Conservation (phyloP, 805 yeast species). For the Jamesozyma jinghongensis region DNA sequence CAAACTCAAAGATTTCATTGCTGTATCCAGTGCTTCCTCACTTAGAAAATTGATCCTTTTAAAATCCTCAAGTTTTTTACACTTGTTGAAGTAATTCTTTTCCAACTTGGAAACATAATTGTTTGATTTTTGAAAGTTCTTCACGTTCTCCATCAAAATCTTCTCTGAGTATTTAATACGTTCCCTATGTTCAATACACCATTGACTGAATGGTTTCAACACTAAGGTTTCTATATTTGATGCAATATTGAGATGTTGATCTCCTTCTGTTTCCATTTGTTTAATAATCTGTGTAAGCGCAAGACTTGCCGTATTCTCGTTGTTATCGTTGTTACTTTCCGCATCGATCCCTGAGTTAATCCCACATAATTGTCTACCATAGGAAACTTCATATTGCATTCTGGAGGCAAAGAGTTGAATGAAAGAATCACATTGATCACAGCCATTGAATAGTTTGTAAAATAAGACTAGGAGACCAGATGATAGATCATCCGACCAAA, state of each 20-base stretch:
- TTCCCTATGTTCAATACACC: constrained; percentile 66
- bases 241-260: constrained; percentile 55
- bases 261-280: constrained; percentile 53
- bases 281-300: constrained; percentile 42
- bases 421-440: constrained; percentile 62
- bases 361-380: constrained; percentile 45
- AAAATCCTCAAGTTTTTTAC: constrained; percentile 62
- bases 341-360: constrained; percentile 18
- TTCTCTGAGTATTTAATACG: constrained; percentile 55
- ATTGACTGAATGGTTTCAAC: constrained; percentile 58
- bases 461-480: constrained; percentile 46
- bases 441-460: constrained; percentile 48
- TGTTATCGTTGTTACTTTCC: constrained; percentile 21
- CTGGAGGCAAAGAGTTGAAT: constrained; percentile 54
- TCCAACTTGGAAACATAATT: constrained; percentile 43
- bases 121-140: constrained; percentile 41
- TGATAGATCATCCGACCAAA: constrained; percentile 64
- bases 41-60: constrained; percentile 16
- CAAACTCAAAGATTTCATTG: constrained; percentile 18
- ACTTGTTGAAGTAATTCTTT: constrained; percentile 66
- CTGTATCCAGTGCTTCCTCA: constrained; percentile 18
- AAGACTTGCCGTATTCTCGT: constrained; percentile 29
- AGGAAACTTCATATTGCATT: constrained; percentile 61
- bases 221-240: constrained; percentile 51
- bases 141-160: constrained; percentile 41